Conservation (phyloP, 192 early-diverging fungal species). For the Coemansia sp. region DNA sequence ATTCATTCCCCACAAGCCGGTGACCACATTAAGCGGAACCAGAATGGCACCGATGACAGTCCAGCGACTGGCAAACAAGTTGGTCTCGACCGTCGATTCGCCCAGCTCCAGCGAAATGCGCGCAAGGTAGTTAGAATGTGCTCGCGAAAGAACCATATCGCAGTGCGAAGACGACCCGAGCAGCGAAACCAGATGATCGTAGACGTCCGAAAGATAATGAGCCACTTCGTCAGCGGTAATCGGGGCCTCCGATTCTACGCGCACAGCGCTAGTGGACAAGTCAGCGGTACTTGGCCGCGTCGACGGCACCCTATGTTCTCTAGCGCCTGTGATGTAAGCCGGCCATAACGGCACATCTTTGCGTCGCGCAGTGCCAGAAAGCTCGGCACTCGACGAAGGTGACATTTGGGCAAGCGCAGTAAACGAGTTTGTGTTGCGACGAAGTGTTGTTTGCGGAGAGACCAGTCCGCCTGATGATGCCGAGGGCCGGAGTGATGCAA, state of each 20-base stretch:
- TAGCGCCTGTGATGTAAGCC: conserved; percentile 7
- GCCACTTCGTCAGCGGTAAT: conserved; percentile 29
- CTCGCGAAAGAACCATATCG: conserved; percentile 74
- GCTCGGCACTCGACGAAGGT: neutral
- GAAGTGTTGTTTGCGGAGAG: conserved; percentile 9
- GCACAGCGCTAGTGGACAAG: conserved; percentile 3
- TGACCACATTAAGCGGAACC: conserved; percentile 66
- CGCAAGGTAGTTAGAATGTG: conserved; percentile 85
- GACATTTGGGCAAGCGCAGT: conserved; percentile 15
- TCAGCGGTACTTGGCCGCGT: conserved; percentile 27
- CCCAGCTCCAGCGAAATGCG: conserved; percentile 83
- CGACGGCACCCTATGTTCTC: conserved; percentile 15
- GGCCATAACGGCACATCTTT: conserved; percentile 20
- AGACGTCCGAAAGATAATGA: conserved; percentile 35
- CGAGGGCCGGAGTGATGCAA: neutral
- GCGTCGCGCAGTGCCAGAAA: neutral
- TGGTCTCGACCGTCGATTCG: conserved; percentile 56
- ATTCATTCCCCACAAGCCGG: conserved; percentile 75
- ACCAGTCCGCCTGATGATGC: conserved; percentile 1
- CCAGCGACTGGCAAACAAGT: conserved; percentile 45
- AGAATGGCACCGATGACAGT: conserved; percentile 59
- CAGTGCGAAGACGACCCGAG: conserved; percentile 77
- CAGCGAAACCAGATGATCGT: conserved; percentile 80
- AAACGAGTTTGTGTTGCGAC: conserved; percentile 11
- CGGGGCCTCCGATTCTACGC: conserved; percentile 2